These are phyloP conservation scores for Hanseniaspora vineae DNA, from an alignment of 805 yeast species.

Conservation along the genomic window DNA sequence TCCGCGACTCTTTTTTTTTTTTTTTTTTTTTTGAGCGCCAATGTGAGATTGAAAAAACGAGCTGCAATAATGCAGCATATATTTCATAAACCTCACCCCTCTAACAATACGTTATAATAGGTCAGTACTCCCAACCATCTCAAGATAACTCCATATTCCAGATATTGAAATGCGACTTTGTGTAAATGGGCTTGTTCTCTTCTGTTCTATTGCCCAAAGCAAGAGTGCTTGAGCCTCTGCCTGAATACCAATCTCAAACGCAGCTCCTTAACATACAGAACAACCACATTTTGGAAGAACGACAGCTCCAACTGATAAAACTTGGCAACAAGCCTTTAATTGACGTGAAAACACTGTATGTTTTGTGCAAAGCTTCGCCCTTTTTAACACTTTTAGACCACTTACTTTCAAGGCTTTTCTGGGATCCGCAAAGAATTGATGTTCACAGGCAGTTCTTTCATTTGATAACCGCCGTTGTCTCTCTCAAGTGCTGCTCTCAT, in stretches of 20 bases:
- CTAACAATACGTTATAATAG: no score
- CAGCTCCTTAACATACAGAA: neutral
- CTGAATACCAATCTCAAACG: neutral
- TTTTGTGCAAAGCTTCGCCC: neutral
- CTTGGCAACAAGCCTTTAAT: neutral
- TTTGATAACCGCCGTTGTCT: neutral
- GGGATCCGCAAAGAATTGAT: neutral
- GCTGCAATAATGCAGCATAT: no score
- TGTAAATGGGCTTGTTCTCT: no score
- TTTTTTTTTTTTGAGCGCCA: no score
- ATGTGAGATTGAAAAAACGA: no score
- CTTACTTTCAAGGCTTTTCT: neutral
- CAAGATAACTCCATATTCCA: no score
- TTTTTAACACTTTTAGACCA: neutral
- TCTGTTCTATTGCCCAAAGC: no score
- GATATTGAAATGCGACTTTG: no score
- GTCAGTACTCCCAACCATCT: no score
- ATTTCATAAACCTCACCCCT: no score
- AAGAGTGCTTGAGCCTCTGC: no score
- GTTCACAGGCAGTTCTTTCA: neutral
- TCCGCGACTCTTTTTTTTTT: no score
- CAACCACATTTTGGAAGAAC: neutral
- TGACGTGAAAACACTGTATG: neutral
- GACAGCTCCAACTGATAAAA: neutral
- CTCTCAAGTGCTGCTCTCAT: neutral